Base-by-base conservation (phyloP, 2,329 filamentous ascomycete genomes). In the Colletotrichum melonis region DNA sequence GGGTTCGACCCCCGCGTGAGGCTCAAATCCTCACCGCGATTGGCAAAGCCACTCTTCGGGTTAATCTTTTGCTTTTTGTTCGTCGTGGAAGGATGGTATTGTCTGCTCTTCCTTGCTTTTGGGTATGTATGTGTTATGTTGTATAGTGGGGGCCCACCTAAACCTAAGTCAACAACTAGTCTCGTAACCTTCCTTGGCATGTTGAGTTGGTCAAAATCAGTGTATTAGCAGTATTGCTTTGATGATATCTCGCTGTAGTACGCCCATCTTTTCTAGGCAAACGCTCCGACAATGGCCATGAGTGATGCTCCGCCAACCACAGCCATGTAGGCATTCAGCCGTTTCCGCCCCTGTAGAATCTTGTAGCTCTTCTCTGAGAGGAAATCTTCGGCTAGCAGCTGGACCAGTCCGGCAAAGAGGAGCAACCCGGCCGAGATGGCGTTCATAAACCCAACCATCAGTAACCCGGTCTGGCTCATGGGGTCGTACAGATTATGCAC, bases 391-490 rank as follows among this genome's bases (percentile, higher is more conserved):
- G 94, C 93, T 59, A 97, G 86, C 24, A 97, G 86, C 83, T 97
- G 94, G 4, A 97, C 95, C 56, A 97, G 84, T 0, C 94, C 94
- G 0, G 95, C 94, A 80, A 96, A 97, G 4, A 97, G 86, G 32
- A 97, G 82, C 63, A 97, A 85, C 0, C 95, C 95, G 63, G 92
- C 92, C 11, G 93, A 95, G 64, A 97, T 93, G 52, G 94, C 94
- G 78, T 97, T 97, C 88, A 96, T 97, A 79, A 95, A 90, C 8
- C 95, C 95, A 6, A 97, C 94, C 84, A 96, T 92, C 30, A 97
- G 84, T 60, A 97, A 83, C 0, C 95, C 94, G 0, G 91, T 90
- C 79, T 94, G 89, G 77, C 92, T 94, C 77, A 90, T 88, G 1
- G 95, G 94, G 76, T 95, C 94, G 82, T 97, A 97, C 75, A 97